phyloP scores from a whole-genome alignment of 257 asterid species.

The Solanum chmielewskii region DNA sequence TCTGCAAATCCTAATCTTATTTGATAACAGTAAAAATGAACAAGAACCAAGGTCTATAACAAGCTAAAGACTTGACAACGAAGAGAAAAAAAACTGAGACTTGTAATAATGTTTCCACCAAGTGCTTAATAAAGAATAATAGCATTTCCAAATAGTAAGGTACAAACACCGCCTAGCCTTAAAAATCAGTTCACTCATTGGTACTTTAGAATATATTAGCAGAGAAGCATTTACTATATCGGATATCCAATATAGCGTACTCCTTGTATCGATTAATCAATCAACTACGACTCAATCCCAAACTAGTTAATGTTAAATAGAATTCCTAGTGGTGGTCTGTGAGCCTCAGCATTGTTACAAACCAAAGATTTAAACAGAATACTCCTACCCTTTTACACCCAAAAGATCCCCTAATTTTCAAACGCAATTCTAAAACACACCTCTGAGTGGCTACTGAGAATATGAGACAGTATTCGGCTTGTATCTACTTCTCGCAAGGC shows the following conservation, averaged over 20 bases:
- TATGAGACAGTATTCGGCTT: slow-evolving; percentile 36
- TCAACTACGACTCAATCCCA: neutral
- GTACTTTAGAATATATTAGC: neutral
- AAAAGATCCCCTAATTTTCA: neutral
- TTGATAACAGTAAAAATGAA: slow-evolving; percentile 12
- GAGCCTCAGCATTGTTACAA: neutral
- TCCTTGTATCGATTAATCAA: neutral
- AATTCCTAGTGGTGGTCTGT: neutral
- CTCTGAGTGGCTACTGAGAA: slow-evolving; percentile 35
- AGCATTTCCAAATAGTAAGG: neutral
- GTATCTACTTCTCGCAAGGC: slow-evolving; percentile 94
- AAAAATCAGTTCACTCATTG: neutral
- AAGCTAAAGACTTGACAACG: neutral
- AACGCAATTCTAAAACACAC: slow-evolving; percentile 12
- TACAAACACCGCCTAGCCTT: neutral
- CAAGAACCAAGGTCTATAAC: neutral
- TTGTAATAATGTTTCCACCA: neutral
- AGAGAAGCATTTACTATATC: neutral
- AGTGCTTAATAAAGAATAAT: neutral
- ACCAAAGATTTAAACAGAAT: neutral
- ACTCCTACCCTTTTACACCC: neutral
- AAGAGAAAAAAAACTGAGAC: neutral
- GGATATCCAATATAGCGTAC: neutral
- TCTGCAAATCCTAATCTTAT: slow-evolving; percentile 43
- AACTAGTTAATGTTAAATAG: neutral